A percentile compares a stretch with the other conserved stretches of the same genome.
phyloP scores from a whole-genome alignment of 2,329 filamentous ascomycete species.

The Fusarium abutilonis region DNA sequence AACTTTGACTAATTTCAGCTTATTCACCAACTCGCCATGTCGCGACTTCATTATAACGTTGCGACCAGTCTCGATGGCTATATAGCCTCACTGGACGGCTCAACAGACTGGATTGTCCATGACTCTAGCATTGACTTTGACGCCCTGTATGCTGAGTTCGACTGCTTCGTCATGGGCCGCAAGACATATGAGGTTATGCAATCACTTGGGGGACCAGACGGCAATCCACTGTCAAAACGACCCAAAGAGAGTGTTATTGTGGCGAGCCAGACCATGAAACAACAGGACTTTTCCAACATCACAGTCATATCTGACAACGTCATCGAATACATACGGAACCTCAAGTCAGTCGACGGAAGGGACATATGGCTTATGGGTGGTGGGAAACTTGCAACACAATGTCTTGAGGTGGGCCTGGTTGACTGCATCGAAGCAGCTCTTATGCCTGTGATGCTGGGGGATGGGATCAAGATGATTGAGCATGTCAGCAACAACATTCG shows the following conservation, averaged over 20 bases:
- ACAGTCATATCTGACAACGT: slow-evolving; percentile 41
- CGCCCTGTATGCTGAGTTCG: slow-evolving; percentile 47
- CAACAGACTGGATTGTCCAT: slow-evolving; percentile 47
- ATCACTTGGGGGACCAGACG: slow-evolving; percentile 5
- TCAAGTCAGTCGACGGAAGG: slow-evolving; percentile 38
- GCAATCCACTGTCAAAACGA: slow-evolving; percentile 38
- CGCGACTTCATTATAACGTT: slow-evolving; percentile 48
- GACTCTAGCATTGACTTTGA: slow-evolving; percentile 49
- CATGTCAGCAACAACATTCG: not conserved
- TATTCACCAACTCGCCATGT: slow-evolving; percentile 17
- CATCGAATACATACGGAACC: slow-evolving; percentile 29
- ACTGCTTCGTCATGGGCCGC: slow-evolving; percentile 51
- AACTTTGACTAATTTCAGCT: not conserved
- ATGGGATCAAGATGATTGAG: slow-evolving; percentile 41
- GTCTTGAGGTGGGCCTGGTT: slow-evolving; percentile 45
- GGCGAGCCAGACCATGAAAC: slow-evolving; percentile 38
- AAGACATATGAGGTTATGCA: slow-evolving; percentile 49
- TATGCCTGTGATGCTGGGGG: slow-evolving; percentile 40
- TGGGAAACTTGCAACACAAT: slow-evolving; percentile 43
- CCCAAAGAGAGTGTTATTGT: slow-evolving; percentile 45
- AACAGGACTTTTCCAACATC: slow-evolving; percentile 35
- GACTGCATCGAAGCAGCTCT: slow-evolving; percentile 47
- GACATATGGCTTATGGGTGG: slow-evolving; percentile 54
- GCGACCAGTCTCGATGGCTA: slow-evolving; percentile 51
- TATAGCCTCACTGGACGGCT: slow-evolving; percentile 47